phyloP scores from a whole-genome alignment of 192 early-diverging fungal species.

The Coemansia sp. region DNA sequence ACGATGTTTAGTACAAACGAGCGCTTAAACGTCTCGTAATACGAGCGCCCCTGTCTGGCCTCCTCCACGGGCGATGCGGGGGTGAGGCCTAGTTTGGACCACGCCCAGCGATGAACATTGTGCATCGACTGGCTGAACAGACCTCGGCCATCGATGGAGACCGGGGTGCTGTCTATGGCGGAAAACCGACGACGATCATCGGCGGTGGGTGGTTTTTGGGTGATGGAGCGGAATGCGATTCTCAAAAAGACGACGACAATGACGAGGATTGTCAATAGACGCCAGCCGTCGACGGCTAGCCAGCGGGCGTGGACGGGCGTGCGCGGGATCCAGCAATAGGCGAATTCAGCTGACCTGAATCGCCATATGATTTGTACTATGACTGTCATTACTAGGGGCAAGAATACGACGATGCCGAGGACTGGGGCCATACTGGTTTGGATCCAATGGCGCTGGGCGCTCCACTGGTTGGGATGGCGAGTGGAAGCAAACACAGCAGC shows the following conservation, averaged over 20 bases:
- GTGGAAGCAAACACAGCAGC: conserved; percentile 20
- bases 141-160: conserved; percentile 12
- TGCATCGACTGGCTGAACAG: conserved; percentile 44
- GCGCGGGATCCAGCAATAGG: conserved; percentile 53
- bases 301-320: conserved; percentile 48
- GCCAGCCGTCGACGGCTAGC: conserved; percentile 47
- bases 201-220: neutral
- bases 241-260: conserved; percentile 12
- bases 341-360: conserved; percentile 39
- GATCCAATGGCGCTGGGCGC: conserved; percentile 28
- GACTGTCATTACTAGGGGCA: conserved; percentile 31
- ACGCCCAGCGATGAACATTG: conserved; percentile 41
- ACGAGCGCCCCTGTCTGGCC: neutral
- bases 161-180: conserved; percentile 28
- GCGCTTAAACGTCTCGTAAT: conserved; percentile 39
- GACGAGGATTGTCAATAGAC: conserved; percentile 9
- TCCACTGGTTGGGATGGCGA: conserved; percentile 17
- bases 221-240: neutral
- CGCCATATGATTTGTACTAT: conserved; percentile 42
- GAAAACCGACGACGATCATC: neutral
- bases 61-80: neutral
- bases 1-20: conserved; percentile 29
- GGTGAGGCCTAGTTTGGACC: conserved; percentile 21
- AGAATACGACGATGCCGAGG: conserved; percentile 27
- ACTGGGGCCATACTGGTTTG: conserved; percentile 40